Base-by-base conservation (phyloP, 768 basidiomycete species). In the Termitomyces sp. region DNA sequence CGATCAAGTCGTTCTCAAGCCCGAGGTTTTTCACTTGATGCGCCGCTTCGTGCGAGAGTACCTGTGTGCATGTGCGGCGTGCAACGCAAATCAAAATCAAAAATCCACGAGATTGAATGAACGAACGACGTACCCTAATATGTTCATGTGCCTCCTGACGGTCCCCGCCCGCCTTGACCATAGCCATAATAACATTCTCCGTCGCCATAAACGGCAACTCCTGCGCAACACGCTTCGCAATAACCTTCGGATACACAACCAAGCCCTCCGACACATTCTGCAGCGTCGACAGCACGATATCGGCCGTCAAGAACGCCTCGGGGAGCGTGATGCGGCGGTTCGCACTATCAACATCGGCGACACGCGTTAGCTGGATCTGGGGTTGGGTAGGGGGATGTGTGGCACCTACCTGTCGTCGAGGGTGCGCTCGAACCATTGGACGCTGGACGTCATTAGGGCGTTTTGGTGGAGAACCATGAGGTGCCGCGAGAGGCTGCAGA, bases 191-290 rank as follows among this genome's bases (percentile, higher is more conserved):
- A 71, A 99, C 81, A 70, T 99, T 99, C 72, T 99, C 97, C 2
- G 97, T 99, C 4, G 96, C 94, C 97, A 99, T 98, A 81, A 98
- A 98, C 1, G 97, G 97, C 34, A 99, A 80, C 70, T 99, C 97
- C 69, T 98, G 92, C 2, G 85, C 71, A 69, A 99, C 95, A 37
- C 93, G 85, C 41, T 93, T 84, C 10, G 81, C 91, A 60, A 99
- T 98, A 58, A 99, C 96, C 68, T 83, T 87, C 10, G 97, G 97
- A 70, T 98, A 98, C 53, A 99, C 95, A n/a, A 98, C 94, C n/a
- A 99, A 80, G 0, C 96, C 97, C 72, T 98, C 97, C 2, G 90
- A 90, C 64, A 99, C 88, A 70, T 98, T 98, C 67, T 96, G 94
- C 22, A 99, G 77, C 21, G 94, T 98, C 57, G 91, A 92, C 11